Percentiles rank a stretch among this genome's conserved stretches.
Evolutionary conservation across 371 early-diverging fungal species (phyloP).

Genomic region (Mucor piriformis): DNA sequence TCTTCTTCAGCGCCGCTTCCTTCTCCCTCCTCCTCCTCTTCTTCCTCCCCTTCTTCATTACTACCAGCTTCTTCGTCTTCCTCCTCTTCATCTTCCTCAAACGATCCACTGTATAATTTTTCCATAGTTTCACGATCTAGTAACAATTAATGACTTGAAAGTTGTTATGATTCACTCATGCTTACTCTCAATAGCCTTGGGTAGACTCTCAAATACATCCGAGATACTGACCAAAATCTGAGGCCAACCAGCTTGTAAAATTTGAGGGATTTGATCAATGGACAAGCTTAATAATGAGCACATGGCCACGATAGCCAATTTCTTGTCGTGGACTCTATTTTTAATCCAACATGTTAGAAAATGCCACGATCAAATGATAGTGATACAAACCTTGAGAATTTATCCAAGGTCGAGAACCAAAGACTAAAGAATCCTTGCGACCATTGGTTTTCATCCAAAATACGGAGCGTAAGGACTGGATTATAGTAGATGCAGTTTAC

Average conservation of each 20-base stretch:
- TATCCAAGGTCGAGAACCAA: conserved; percentile 75
- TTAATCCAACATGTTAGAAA: background rate
- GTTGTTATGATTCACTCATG: background rate
- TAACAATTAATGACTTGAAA: background rate
- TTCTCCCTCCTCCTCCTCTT: conserved; percentile 42
- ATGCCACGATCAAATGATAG: background rate
- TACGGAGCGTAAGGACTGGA: conserved; percentile 68
- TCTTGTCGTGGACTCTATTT: conserved; percentile 89
- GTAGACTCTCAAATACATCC: conserved; percentile 73
- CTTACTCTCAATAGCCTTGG: conserved; percentile 82
- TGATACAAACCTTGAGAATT: conserved; percentile 57
- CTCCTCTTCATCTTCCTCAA: conserved; percentile 65
- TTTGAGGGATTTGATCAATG: conserved; percentile 66
- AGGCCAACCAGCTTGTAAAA: conserved; percentile 71
- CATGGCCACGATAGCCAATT: conserved; percentile 80
- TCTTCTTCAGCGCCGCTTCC: conserved; percentile 38
- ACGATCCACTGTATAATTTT: conserved; percentile 63
- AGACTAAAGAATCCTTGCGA: conserved; percentile 79
- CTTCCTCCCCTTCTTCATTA: conserved; percentile 60
- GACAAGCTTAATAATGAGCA: conserved; percentile 75
- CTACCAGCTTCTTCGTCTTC: conserved; percentile 60
- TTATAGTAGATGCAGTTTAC: conserved; percentile 87
- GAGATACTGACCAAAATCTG: conserved; percentile 73
- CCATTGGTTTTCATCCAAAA: conserved; percentile 77
- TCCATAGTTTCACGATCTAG: conserved; percentile 67